A percentile compares a stretch with the other conserved stretches of the same genome.
phyloP scores from a whole-genome alignment of 148 eudicot genomes.

The Rhododendron kiyosumense region DNA sequence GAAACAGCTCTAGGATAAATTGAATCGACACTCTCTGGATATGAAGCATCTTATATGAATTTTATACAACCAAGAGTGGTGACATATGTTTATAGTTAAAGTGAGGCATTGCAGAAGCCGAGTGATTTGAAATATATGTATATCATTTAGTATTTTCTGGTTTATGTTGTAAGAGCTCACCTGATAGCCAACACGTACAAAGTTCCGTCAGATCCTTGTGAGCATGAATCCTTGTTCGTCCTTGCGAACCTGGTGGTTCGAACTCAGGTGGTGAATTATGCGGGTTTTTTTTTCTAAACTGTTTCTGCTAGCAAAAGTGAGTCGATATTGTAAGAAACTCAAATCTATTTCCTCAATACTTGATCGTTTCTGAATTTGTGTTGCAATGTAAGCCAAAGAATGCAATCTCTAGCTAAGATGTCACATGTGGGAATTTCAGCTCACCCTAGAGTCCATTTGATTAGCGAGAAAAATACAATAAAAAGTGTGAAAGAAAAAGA shows the following conservation, averaged over 20 bases:
- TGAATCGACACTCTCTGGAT: not conserved
- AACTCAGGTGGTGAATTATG: not conserved
- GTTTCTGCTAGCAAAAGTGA: not conserved
- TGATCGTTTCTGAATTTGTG: not conserved
- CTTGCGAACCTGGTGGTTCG: not conserved
- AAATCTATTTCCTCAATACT: not conserved
- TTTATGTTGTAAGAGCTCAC: not conserved
- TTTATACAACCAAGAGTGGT: not conserved
- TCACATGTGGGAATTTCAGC: not conserved
- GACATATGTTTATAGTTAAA: not conserved
- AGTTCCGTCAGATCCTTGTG: not conserved
- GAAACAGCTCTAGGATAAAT: conserved; percentile 62
- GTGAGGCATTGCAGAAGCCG: not conserved
- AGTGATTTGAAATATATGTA: not conserved
- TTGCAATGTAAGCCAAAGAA: not conserved
- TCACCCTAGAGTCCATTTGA: not conserved
- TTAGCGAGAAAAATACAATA: too few species aligned
- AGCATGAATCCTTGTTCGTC: not conserved
- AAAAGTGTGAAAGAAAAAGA: too few species aligned
- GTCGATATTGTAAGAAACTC: not conserved
- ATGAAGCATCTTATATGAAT: not conserved
- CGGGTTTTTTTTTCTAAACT: not conserved
- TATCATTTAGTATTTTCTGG: not conserved
- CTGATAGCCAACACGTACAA: not conserved
- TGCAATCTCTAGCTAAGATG: not conserved